phyloP scores from a whole-genome alignment of 176 grass and related monocot species.

The Echinochloa phyllopogon region DNA sequence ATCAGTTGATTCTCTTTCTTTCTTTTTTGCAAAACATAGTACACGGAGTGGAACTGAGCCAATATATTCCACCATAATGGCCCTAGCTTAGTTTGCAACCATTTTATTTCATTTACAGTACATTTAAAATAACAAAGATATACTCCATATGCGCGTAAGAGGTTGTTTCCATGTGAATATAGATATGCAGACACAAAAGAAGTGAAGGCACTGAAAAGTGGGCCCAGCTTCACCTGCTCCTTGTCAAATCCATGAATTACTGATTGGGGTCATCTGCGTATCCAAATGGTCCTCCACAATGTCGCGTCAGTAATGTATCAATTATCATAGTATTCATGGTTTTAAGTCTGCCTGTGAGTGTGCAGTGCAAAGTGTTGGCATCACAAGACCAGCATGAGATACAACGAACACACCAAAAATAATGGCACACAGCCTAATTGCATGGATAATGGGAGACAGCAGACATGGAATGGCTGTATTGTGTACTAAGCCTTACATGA shows the following conservation, averaged over 20 bases:
- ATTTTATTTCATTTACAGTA: no score
- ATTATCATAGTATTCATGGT: neutral
- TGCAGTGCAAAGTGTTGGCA: neutral
- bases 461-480: neutral
- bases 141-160: no score
- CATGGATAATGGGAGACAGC: neutral
- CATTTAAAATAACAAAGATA: no score
- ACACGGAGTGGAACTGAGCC: no score
- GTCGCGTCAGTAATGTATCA: neutral
- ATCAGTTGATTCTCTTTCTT: no score
- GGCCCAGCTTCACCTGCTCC: neutral
- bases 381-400: constrained; percentile 13
- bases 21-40: no score
- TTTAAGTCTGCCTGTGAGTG: neutral
- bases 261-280: neutral
- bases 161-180: no score
- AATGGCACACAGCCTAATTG: neutral
- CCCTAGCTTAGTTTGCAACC: no score
- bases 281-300: neutral
- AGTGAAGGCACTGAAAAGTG: neutral
- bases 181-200: no score
- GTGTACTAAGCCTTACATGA: neutral
- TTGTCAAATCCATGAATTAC: neutral
- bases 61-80: no score
- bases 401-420: constrained; percentile 25